Evolutionary conservation across 2,329 filamentous ascomycete genomes (phyloP).

Genomic region (Epichloe scottii): DNA sequence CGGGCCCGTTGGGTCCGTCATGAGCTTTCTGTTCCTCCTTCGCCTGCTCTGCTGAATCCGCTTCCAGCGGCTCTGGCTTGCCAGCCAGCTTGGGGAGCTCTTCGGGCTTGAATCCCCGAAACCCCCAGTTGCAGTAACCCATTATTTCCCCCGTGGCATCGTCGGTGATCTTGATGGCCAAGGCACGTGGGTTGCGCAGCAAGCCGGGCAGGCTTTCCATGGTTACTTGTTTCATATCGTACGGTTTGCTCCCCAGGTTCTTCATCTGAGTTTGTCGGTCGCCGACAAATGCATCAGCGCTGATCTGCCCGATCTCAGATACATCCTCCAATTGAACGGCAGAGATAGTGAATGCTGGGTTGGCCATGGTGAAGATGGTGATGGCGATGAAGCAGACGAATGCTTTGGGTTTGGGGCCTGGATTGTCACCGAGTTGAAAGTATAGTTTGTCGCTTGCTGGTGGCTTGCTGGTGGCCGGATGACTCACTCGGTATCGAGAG

Average conservation of each 20-base stretch:
- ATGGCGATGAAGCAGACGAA: too few relatives aligned
- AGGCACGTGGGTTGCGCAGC: conserved; percentile 12
- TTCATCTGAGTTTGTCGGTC: conserved; percentile 27
- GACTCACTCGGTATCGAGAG: not conserved
- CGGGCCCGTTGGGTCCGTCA: not conserved
- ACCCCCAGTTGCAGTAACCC: conserved; percentile 20
- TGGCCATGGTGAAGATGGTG: conserved; percentile 8
- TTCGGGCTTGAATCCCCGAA: conserved; percentile 16
- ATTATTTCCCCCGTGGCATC: conserved; percentile 15
- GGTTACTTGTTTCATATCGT: conserved; percentile 16
- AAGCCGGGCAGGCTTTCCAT: conserved; percentile 12
- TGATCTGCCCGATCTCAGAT: conserved; percentile 16
- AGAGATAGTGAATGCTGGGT: conserved; percentile 10
- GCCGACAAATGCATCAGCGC: conserved; percentile 16
- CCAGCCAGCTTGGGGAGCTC: conserved; percentile 11
- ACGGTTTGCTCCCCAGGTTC: conserved; percentile 15
- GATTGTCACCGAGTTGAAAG: too few relatives aligned
- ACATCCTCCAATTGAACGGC: conserved; percentile 16
- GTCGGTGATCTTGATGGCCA: conserved; percentile 22
- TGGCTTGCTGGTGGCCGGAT: not conserved
- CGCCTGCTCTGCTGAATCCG: not conserved
- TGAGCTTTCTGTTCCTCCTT: not conserved
- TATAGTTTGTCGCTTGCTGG: too few relatives aligned
- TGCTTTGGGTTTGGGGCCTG: too few relatives aligned
- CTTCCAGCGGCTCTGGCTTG: conserved; percentile 4